Evolutionary conservation across 2,329 filamentous ascomycete species (phyloP).

Genomic region (Zasmidium angulare): DNA sequence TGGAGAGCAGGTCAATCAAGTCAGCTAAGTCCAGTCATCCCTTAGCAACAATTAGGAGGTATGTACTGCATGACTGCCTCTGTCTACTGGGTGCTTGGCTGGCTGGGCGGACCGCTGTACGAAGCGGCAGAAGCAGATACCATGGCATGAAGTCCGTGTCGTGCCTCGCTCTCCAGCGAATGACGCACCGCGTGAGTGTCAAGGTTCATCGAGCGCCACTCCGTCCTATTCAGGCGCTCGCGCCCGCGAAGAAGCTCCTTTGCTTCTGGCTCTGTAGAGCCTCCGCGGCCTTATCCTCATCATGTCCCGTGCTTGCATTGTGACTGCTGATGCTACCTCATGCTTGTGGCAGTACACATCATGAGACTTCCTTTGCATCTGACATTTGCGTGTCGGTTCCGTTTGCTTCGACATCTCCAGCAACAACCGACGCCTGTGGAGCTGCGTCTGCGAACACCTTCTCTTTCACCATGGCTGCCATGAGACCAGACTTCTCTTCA

Average conservation of each 20-base stretch:
- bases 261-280: neutral
- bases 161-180: neutral
- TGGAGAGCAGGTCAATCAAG: neutral
- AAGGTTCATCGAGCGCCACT: neutral
- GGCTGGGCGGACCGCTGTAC: too few relatives aligned
- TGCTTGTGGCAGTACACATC: neutral
- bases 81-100: too few relatives aligned
- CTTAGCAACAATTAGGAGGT: too few relatives aligned
- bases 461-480: slow-evolving; percentile 64
- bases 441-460: slow-evolving; percentile 53
- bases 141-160: neutral
- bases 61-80: neutral
- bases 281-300: neutral
- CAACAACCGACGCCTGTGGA: slow-evolving; percentile 13
- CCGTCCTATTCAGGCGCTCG: too few relatives aligned
- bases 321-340: neutral
- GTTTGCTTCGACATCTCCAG: slow-evolving; percentile 21
- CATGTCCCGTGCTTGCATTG: neutral
- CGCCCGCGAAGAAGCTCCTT: too few relatives aligned
- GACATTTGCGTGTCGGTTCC: slow-evolving; percentile 33
- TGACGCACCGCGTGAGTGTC: neutral
- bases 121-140: too few relatives aligned
- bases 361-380: slow-evolving; percentile 20
- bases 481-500: slow-evolving; percentile 62
- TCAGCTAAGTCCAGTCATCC: neutral